These are phyloP conservation scores for Infundibulicybe gibba DNA, from an alignment of 768 basidiomycete species.

Conservation along the genomic window DNA sequence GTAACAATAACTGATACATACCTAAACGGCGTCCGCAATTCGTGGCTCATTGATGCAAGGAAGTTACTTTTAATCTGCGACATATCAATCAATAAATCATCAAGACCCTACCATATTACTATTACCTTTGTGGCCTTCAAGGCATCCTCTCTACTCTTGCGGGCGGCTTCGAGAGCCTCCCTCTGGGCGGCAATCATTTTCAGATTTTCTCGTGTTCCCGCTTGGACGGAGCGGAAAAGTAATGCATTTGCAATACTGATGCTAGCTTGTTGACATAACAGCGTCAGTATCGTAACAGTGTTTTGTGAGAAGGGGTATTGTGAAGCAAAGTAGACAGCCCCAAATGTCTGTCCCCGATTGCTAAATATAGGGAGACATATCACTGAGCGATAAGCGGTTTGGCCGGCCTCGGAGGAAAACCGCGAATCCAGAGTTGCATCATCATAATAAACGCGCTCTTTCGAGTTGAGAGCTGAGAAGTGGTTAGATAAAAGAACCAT, in stretches of 20 bases:
- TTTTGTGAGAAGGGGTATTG: conserved; percentile 62
- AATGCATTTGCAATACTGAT: conserved; percentile 74
- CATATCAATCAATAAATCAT: not conserved
- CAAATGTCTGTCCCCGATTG: conserved; percentile 73
- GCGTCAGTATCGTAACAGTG: conserved; percentile 55
- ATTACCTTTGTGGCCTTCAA: conserved; percentile 66
- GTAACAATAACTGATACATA: conserved; percentile 12
- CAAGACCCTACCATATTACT: conserved; percentile 2
- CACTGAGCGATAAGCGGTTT: conserved; percentile 56
- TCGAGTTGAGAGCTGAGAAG: conserved; percentile 56
- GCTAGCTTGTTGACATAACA: conserved; percentile 71
- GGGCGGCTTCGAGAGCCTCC: conserved; percentile 66
- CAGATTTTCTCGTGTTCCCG: conserved; percentile 69
- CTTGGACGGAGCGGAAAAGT: conserved; percentile 72
- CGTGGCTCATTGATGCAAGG: conserved; percentile 74
- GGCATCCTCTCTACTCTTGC: conserved; percentile 69
- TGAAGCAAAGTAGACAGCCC: conserved; percentile 64
- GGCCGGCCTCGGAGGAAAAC: conserved; percentile 65
- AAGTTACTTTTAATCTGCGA: conserved; percentile 74
- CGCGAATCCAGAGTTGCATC: conserved; percentile 64
- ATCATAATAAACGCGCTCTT: conserved; percentile 55
- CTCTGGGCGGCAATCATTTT: conserved; percentile 75
- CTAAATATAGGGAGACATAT: conserved; percentile 72
- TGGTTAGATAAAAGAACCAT: not conserved
- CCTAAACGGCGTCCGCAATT: conserved; percentile 77